Evolutionary conservation across 2,329 filamentous ascomycete genomes (phyloP).

Genomic region (Penicillium sp.): DNA sequence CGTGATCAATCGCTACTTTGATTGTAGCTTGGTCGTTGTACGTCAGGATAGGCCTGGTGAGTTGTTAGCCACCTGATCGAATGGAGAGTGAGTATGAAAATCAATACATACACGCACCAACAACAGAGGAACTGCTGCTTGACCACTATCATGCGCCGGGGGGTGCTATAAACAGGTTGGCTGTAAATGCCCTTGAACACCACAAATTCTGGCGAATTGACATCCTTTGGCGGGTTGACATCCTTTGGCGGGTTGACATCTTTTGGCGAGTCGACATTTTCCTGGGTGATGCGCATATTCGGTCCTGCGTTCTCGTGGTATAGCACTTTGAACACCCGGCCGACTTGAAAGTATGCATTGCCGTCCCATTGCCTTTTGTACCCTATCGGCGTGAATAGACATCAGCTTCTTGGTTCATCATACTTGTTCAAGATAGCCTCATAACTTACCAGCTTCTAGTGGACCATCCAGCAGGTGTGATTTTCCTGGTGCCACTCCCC

Average conservation of each 20-base stretch:
- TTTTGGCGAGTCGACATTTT: not conserved
- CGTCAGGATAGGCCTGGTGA: constrained; percentile 42
- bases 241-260: not conserved
- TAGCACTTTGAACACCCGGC: constrained; percentile 32
- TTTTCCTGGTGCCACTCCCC: not conserved
- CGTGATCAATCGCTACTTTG: constrained; percentile 38
- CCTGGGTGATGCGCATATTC: constrained; percentile 11
- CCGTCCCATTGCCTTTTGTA: constrained; percentile 14
- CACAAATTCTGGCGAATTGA: not conserved
- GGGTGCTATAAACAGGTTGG: constrained; percentile 30
- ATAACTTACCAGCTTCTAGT: constrained; percentile 15
- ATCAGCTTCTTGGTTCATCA: not conserved
- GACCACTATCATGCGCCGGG: constrained; percentile 39
- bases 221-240: not conserved
- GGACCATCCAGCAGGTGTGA: constrained; percentile 6
- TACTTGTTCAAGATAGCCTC: not conserved
- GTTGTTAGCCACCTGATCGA: not conserved
- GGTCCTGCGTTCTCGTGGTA: constrained; percentile 34
- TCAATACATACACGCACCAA: constrained; percentile 36
- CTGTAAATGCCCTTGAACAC: constrained; percentile 18
- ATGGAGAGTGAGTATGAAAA: not conserved
- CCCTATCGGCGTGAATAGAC: not conserved
- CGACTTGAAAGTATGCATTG: constrained; percentile 20
- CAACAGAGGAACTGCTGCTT: constrained; percentile 27
- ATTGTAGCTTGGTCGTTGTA: constrained; percentile 40